Evolutionary conservation across 2,329 filamentous ascomycete species (phyloP).

Genomic region (Aspergillus udagawae): DNA sequence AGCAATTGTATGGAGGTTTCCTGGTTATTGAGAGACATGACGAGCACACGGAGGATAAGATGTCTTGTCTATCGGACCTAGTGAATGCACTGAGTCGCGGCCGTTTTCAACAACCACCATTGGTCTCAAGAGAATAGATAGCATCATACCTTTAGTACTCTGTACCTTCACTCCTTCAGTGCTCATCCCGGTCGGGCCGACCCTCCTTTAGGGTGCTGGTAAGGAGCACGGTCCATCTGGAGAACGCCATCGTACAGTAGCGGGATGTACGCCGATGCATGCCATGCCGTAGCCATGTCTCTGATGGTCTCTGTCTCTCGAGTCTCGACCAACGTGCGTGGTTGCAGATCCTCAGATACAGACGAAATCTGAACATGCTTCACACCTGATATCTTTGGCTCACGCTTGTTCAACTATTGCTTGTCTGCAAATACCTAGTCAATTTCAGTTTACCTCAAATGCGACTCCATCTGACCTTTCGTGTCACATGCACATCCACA

Average conservation of each 20-base stretch:
- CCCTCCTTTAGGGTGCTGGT: constrained; percentile 5
- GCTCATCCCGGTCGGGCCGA: constrained; percentile 14
- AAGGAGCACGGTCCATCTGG: neutral
- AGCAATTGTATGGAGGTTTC: neutral
- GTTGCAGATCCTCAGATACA: constrained; percentile 1
- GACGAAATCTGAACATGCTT: neutral
- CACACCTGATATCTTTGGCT: neutral
- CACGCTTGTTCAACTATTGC: neutral
- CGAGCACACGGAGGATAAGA: neutral
- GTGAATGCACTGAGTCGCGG: neutral
- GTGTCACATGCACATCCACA: neutral
- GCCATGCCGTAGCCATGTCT: neutral
- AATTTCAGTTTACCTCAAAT: neutral
- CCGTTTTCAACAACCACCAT: neutral
- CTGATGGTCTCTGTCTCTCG: neutral
- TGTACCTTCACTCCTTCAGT: neutral
- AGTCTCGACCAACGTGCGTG: neutral
- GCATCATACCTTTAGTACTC: neutral
- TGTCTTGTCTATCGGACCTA: neutral
- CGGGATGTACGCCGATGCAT: neutral
- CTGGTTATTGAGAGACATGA: neutral
- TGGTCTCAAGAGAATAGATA: neutral
- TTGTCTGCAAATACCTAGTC: neutral
- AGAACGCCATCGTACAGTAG: neutral
- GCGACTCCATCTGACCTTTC: neutral